Base-by-base conservation (phyloP, 495 filamentous ascomycete species). In the Trichoderma gamsii region DNA sequence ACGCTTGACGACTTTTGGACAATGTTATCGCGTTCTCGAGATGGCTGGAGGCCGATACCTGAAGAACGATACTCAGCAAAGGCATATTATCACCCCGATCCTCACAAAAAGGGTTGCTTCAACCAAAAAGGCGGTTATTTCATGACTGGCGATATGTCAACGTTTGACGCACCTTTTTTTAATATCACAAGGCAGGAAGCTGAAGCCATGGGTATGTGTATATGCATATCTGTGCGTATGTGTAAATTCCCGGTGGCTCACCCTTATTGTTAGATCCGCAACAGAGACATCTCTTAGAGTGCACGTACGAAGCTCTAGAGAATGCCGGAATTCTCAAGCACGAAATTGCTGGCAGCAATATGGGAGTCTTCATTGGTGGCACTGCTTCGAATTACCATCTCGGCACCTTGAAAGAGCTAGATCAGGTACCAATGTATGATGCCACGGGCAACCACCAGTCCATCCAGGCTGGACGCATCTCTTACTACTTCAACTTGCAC, bases 121-220 rank as follows among this genome's bases (percentile, higher is more conserved):
- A 89, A 86, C 56, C 89, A 90, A 0, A 86, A 89, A 13, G 93
- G 89, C 65, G 92, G 92, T 4, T 91, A 89, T 78, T 96, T 92
- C 77, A 88, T 95, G 66, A 76, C 78, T 69, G 75, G 86, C 85
- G 71, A 96, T 71, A 87, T 92, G 0, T 85, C 88, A 9, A 81
- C 89, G 2, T 96, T 95, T 70, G 92, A 96, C 69, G 88, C 91
- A 25, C 84, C 88, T 0, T 96, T 96, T 78, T 96, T 96, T 84
- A 92, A 91, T 73, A 89, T 96, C 84, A 68, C 89, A 81, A 75
- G 78, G 67, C 78, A 79, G 69, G 81, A 96, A 78, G 92, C 92
- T 11, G 86, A 88, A 56, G 89, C 92, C 25, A 90, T 92, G 66
- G 56, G 56, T 61, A 61, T 61, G 56, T 61, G 56, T 18, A 64